Conservation (phyloP, 192 early-diverging fungal genomes). For the Jimgerdemannia lactiflua region DNA sequence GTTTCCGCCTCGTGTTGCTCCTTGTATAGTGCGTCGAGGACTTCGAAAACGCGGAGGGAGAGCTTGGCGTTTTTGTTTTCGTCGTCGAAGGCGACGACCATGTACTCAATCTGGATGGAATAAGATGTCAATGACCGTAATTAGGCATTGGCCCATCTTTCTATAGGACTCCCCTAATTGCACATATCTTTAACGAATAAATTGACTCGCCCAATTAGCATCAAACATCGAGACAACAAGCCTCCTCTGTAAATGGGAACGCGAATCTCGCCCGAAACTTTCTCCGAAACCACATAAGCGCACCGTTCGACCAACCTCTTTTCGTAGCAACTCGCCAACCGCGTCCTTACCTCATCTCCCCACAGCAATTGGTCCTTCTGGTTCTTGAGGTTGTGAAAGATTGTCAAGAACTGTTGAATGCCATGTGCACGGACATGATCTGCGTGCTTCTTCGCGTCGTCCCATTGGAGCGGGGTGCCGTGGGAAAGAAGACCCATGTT, state of each 20-base stretch:
- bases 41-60: conserved; percentile 77
- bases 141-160: too few species aligned
- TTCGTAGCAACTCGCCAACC: not conserved
- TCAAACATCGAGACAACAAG: too few species aligned
- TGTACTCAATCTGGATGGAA: conserved; percentile 80
- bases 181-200: not conserved
- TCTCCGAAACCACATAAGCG: too few species aligned
- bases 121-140: too few species aligned
- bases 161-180: not conserved
- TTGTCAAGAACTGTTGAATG: conserved; percentile 89
- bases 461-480: conserved; percentile 98
- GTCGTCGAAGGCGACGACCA: conserved; percentile 82
- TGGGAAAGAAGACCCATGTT: conserved; percentile 91
- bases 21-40: conserved; percentile 66
- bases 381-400: conserved; percentile 81
- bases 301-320: not conserved
- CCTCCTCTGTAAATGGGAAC: too few species aligned
- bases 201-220: too few species aligned
- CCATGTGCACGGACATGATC: conserved; percentile 89
- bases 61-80: conserved; percentile 66
- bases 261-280: too few species aligned
- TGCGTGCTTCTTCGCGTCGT: conserved; percentile 79
- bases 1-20: conserved; percentile 62
- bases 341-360: conserved; percentile 88
- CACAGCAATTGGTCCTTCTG: conserved; percentile 82